These are phyloP conservation scores for Leccinum fibrillosum DNA, from an alignment of 768 basidiomycete genomes.

Conservation along the genomic window DNA sequence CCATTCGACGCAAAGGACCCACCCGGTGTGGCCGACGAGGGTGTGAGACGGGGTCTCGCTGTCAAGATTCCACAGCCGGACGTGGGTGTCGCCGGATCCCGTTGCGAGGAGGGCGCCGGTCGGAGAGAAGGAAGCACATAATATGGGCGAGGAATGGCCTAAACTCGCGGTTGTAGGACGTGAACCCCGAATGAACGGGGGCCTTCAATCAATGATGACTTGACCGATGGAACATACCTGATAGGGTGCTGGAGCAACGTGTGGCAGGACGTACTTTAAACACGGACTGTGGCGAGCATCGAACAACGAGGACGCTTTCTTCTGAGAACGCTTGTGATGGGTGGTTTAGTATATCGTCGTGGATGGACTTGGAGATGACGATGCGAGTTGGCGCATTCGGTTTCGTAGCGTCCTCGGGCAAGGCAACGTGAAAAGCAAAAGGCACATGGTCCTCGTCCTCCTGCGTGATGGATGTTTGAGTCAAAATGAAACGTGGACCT, in stretches of 20 bases:
- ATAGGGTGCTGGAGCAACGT: constrained; percentile 88
- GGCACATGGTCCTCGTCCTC: constrained; percentile 63
- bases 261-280: constrained; percentile 94
- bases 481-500: no score
- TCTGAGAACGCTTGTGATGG: constrained; percentile 69
- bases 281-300: constrained; percentile 94
- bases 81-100: constrained; percentile 91
- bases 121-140: constrained; percentile 95
- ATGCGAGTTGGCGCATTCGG: constrained; percentile 65
- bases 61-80: constrained; percentile 90
- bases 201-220: constrained; percentile 2
- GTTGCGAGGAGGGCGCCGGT: constrained; percentile 90
- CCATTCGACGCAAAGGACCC: constrained; percentile 98
- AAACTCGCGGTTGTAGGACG: constrained; percentile 5
- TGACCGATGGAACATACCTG: constrained; percentile 46
- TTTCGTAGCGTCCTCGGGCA: constrained; percentile 56
- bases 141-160: constrained; percentile 92
- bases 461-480: no score
- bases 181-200: neutral
- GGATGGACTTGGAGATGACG: constrained; percentile 80
- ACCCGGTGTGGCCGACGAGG: constrained; percentile 85
- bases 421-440: constrained; percentile 82
- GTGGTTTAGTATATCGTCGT: constrained; percentile 74
- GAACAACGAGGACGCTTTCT: constrained; percentile 85
- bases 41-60: constrained; percentile 90